These are phyloP conservation scores for Gentiana macrophylla DNA, from an alignment of 257 asterid species.

Conservation along the genomic window DNA sequence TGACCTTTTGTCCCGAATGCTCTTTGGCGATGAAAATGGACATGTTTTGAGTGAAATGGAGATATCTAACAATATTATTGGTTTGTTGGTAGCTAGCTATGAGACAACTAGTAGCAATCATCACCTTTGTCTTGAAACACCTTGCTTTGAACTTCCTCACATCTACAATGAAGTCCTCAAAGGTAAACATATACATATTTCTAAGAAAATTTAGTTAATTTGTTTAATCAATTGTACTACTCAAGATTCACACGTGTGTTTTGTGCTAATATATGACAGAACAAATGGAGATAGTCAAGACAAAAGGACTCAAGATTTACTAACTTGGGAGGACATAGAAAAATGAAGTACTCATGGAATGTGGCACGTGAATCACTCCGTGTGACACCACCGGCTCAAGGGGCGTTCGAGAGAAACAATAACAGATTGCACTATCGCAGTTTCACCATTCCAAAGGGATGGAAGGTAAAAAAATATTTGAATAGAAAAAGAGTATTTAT, in stretches of 20 bases:
- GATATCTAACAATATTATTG: slow-evolving; percentile 37
- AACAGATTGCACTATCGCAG: slow-evolving; percentile 9
- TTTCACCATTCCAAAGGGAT: slow-evolving; percentile 18
- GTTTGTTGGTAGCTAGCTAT: slow-evolving; percentile 47
- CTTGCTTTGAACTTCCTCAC: slow-evolving; percentile 47
- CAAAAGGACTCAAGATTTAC: slow-evolving; percentile 14
- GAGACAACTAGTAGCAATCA: slow-evolving; percentile 36
- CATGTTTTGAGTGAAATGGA: slow-evolving; percentile 44
- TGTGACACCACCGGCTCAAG: slow-evolving; percentile 21
- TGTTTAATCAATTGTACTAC: background rate
- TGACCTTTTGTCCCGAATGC: slow-evolving; percentile 42
- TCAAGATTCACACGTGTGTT: slow-evolving; percentile 8
- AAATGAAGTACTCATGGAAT: slow-evolving; percentile 21
- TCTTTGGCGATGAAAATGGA: slow-evolving; percentile 49
- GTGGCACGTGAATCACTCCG: slow-evolving; percentile 18
- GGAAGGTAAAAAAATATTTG: slow-evolving; percentile 13
- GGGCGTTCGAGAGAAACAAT: slow-evolving; percentile 20
- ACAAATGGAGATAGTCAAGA: slow-evolving; percentile 18
- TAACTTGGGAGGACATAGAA: slow-evolving; percentile 28
- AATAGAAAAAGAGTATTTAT: no score
- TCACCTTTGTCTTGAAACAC: slow-evolving; percentile 8
- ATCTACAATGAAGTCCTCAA: slow-evolving; percentile 31
- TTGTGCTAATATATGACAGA: slow-evolving; percentile 20
- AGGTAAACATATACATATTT: slow-evolving; percentile 16
- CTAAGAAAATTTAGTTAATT: no score